Conservation (phyloP, 148 eudicot genomes). For the Vaccinium vitisidaea region DNA sequence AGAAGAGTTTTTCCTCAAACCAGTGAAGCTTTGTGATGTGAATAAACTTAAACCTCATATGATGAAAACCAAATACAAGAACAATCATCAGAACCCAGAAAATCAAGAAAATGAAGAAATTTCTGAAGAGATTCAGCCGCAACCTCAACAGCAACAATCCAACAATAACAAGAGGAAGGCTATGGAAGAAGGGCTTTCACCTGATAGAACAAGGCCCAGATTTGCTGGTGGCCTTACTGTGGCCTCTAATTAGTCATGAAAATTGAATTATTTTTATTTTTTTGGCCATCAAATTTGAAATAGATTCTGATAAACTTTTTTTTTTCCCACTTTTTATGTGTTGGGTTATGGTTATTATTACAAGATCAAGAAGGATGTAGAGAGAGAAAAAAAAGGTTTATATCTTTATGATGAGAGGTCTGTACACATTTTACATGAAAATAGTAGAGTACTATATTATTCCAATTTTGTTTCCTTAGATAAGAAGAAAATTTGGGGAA, state of each 20-base stretch:
- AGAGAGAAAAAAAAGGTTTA: constrained; percentile 2
- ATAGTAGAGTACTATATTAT: neutral
- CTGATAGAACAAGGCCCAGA: constrained; percentile 78
- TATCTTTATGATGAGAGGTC: neutral
- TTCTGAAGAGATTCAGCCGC: constrained; percentile 17
- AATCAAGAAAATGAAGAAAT: constrained; percentile 26
- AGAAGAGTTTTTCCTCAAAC: constrained; percentile 88
- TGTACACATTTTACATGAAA: constrained; percentile 20
- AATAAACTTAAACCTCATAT: constrained; percentile 79
- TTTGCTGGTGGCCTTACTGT: constrained; percentile 59
- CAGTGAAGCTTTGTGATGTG: constrained; percentile 76
- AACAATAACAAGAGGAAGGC: constrained; percentile 61
- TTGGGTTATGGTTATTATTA: neutral
- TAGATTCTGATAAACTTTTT: constrained; percentile 6
- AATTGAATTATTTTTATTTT: neutral
- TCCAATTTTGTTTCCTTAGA: constrained; percentile 21
- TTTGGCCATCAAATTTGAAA: neutral
- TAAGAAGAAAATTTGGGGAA: constrained; percentile 1
- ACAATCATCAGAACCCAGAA: constrained; percentile 25
- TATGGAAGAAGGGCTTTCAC: constrained; percentile 64
- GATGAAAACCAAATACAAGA: constrained; percentile 56
- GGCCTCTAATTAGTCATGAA: constrained; percentile 29
- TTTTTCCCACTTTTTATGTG: neutral
- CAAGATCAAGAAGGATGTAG: constrained; percentile 13
- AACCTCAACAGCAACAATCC: constrained; percentile 27